Evolutionary conservation across 768 basidiomycete genomes (phyloP), one percentile per base, ranked within the genome.

Genomic region (Tylopilus felleus): DNA sequence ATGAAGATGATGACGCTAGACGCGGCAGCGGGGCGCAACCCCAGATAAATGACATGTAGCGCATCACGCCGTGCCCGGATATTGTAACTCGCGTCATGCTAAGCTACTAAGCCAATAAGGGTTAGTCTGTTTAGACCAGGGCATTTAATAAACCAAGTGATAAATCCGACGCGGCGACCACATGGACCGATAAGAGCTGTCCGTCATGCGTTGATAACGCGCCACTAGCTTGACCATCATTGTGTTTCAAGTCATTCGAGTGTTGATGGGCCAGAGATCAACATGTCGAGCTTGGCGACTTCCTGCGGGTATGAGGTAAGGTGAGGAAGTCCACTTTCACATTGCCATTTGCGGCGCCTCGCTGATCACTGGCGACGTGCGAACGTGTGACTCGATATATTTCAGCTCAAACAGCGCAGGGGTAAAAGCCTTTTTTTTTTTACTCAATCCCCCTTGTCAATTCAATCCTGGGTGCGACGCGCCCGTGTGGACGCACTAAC

Each of bases 291-390:
- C 35, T 36, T 36, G 17, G 35, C 17, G 35, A 14, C 35, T 36
- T 16, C 35, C 35, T 36, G 16, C 5, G 5, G 16, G 16, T 17
- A 36, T 43, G 58, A 60, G 60, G 52, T 60, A 56, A 60, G 29
- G 29, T 29, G 5, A 33, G 29, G 33, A 25, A 36, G 36, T 12
- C 28, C 25, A 19, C 22, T 19, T 27, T 48, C 23, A 22, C 1
- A 25, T 49, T 33, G 42, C 50, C 38, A 36, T 33, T 47, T 46
- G 14, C 13, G 19, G 50, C 31, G 2, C 13, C 29, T 13, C 21
- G 46, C 13, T 35, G 33, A 55, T 46, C 17, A 8, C 43, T 12
- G 19, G 23, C 9, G 28, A 35, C 47, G n/a, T 36, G 47, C 36
- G 27, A 40, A 40, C 12, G 38, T 19, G 38, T 4, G 38, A 38